A percentile compares a stretch with the other conserved stretches of the same genome.
phyloP scores from a whole-genome alignment of 2,329 filamentous ascomycete genomes.

The Penicillium psychrosexuale region DNA sequence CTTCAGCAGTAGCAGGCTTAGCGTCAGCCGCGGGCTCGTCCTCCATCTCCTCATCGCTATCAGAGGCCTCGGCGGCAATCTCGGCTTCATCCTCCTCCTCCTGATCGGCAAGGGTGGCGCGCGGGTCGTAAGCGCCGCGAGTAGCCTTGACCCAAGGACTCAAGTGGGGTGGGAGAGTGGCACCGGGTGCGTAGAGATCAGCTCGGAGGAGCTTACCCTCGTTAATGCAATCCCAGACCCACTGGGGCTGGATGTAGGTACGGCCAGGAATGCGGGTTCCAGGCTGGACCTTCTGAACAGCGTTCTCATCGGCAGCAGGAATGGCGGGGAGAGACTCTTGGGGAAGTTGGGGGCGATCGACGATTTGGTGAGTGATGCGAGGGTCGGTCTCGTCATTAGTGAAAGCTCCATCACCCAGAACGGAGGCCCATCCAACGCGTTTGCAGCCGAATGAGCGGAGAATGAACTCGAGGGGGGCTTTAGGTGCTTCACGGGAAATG shows the following conservation, averaged over 20 bases:
- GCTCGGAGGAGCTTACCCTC: conserved; percentile 82
- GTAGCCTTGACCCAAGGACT: conserved; percentile 91
- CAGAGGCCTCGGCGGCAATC: conserved; percentile 60
- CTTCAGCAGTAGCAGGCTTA: conserved; percentile 27
- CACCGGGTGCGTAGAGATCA: conserved; percentile 85
- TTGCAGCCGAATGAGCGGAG: conserved; percentile 93
- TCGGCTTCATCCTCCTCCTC: conserved; percentile 83
- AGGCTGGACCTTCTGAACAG: conserved; percentile 48
- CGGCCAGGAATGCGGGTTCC: conserved; percentile 83
- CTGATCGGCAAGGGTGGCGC: conserved; percentile 78
- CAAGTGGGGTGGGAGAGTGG: conserved; percentile 85
- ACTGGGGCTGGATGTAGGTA: conserved; percentile 93
- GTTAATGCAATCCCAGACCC: conserved; percentile 97
- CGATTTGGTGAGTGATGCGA: conserved; percentile 91
- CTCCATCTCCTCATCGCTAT: conserved; percentile 42
- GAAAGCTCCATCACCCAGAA: conserved; percentile 87
- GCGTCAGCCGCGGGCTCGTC: conserved; percentile 27
- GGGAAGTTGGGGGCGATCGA: conserved; percentile 77
- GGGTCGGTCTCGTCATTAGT: conserved; percentile 85
- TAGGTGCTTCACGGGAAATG: conserved; percentile 88
- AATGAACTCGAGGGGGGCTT: conserved; percentile 87
- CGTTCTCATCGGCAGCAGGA: conserved; percentile 41
- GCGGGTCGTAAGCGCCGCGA: conserved; percentile 88
- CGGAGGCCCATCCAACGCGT: conserved; percentile 88
- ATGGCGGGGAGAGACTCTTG: conserved; percentile 51